Conservation (phyloP, 163 green algal genomes). For the Volvox carteri region DNA sequence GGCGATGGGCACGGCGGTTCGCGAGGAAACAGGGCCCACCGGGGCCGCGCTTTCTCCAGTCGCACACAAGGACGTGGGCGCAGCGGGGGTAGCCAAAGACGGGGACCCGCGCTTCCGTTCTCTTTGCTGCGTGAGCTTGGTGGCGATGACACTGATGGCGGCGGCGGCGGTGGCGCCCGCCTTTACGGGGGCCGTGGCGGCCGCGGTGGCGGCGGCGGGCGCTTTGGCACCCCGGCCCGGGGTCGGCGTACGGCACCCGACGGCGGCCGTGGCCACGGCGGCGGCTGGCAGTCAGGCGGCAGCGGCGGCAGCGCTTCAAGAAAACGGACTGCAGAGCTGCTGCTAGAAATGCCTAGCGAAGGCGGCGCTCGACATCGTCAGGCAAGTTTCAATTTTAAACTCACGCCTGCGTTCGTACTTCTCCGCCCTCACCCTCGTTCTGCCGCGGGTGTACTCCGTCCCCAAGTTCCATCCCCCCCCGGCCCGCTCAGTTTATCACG, state of each 20-base stretch:
- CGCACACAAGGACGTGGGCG: neutral
- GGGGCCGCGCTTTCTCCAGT: neutral
- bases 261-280: neutral
- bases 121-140: constrained; percentile 31
- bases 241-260: neutral
- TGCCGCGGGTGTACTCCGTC: too few species aligned
- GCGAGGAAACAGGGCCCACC: neutral
- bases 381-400: too few species aligned
- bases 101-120: constrained; percentile 12
- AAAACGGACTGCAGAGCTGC: neutral
- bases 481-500: too few species aligned
- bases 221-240: neutral
- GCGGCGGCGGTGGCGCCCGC: neutral
- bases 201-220: neutral
- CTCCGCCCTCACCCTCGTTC: too few species aligned
- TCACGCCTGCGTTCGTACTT: too few species aligned
- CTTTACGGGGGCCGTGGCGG: neutral
- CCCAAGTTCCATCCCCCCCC: too few species aligned
- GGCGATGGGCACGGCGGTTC: neutral
- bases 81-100: neutral
- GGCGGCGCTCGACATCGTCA: neutral
- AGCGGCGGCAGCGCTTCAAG: neutral
- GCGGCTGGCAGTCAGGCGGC: neutral
- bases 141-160: neutral
- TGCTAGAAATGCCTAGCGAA: neutral